These are phyloP conservation scores for Saururus chinensis DNA, from an alignment of 164 flowering plant species.

Conservation along the genomic window DNA sequence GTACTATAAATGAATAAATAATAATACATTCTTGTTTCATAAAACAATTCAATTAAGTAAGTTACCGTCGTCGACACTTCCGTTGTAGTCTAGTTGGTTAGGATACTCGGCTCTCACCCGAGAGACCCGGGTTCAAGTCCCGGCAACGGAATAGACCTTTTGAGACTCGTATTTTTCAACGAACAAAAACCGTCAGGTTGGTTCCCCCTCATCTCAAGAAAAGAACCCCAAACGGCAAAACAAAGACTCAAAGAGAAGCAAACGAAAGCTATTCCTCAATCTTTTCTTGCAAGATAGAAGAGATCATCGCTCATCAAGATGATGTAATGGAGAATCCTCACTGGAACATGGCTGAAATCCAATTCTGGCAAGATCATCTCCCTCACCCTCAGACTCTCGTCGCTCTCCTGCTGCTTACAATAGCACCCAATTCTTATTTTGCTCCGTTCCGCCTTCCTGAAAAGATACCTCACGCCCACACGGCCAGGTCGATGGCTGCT, in stretches of 20 bases:
- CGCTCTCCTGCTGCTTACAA: background rate
- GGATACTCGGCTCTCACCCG: slow-evolving; percentile 98
- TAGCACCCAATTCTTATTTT: slow-evolving; percentile 14
- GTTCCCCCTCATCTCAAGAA: background rate
- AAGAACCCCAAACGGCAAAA: background rate
- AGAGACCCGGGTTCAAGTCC: slow-evolving; percentile 96
- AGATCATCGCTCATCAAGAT: slow-evolving; percentile 59
- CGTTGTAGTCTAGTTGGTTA: slow-evolving; percentile 94
- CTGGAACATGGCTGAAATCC: slow-evolving; percentile 45
- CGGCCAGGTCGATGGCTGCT: too few species aligned
- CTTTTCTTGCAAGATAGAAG: slow-evolving; percentile 40
- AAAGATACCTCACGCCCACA: slow-evolving; percentile 27
- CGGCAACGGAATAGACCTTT: slow-evolving; percentile 90
- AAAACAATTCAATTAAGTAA: too few species aligned
- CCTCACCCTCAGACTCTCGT: slow-evolving; percentile 24
- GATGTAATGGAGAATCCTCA: slow-evolving; percentile 61
- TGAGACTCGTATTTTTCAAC: too few species aligned
- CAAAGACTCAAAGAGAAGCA: background rate
- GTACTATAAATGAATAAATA: too few species aligned
- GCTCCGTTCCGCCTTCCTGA: slow-evolving; percentile 39
- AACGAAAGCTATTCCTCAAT: background rate
- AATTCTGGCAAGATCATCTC: slow-evolving; percentile 57
- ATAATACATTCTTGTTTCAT: too few species aligned
- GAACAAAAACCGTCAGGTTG: too few species aligned
- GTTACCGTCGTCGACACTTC: too few species aligned